A percentile compares a stretch with the other conserved stretches of the same genome.
Evolutionary conservation across 768 basidiomycete genomes (phyloP).

Genomic region (Leccinum olivaceopallidum): DNA sequence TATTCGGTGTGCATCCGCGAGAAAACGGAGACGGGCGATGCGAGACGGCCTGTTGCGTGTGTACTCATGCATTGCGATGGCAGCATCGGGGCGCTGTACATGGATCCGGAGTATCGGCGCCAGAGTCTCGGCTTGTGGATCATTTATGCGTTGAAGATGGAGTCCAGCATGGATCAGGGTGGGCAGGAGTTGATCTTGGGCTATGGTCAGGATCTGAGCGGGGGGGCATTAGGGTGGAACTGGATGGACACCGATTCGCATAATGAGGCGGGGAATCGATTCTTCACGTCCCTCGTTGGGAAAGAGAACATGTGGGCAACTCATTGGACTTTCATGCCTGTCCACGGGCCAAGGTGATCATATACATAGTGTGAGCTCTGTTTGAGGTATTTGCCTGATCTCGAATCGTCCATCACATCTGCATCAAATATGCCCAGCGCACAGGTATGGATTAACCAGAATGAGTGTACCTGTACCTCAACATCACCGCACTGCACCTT

Average conservation of each 20-base stretch:
- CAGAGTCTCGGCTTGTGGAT: slow-evolving; percentile 15
- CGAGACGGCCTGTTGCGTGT: slow-evolving; percentile 10
- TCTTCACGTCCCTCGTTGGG: slow-evolving; percentile 16
- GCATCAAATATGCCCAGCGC: neutral
- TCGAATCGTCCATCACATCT: neutral
- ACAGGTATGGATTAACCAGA: neutral
- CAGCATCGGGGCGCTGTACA: slow-evolving; percentile 18
- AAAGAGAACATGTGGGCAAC: slow-evolving; percentile 1
- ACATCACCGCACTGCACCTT: too few species aligned
- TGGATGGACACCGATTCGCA: slow-evolving; percentile 17
- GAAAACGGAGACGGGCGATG: neutral
- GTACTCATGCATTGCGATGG: slow-evolving; percentile 24
- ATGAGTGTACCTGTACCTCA: too few species aligned
- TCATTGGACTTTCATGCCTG: slow-evolving; percentile 19
- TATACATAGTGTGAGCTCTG: neutral
- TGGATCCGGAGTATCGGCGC: slow-evolving; percentile 10
- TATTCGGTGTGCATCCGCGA: slow-evolving; percentile 26
- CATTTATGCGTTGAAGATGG: slow-evolving; percentile 13
- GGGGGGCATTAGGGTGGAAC: slow-evolving; percentile 26
- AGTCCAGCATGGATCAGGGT: slow-evolving; percentile 2
- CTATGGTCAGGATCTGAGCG: slow-evolving; percentile 15
- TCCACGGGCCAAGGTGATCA: neutral
- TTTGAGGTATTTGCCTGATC: neutral
- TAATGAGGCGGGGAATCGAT: slow-evolving; percentile 9
- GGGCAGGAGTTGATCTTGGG: neutral